Percentiles rank a stretch among this genome's conserved stretches.
These are phyloP conservation scores for Malania oleifera DNA, from an alignment of 164 flowering plant genomes.

Conservation along the genomic window DNA sequence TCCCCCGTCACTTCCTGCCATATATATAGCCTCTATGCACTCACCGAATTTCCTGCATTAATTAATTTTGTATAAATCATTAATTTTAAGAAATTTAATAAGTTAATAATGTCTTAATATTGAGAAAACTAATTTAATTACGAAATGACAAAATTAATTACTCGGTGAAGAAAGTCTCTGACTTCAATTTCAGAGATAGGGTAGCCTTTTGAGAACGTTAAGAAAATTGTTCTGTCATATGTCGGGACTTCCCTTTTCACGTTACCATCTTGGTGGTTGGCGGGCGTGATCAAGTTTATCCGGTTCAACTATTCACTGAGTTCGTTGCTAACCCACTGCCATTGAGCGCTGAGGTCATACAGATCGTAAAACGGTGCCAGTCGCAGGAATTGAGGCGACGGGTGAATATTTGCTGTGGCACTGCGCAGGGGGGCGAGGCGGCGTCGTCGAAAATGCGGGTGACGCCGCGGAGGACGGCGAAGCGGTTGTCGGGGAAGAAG, in stretches of 20 bases:
- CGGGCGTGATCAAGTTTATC: background rate
- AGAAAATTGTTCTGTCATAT: slow-evolving; percentile 43
- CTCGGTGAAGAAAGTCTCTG: no score
- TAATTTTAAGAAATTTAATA: no score
- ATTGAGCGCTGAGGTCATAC: background rate
- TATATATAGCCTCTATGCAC: no score
- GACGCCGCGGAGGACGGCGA: slow-evolving; percentile 13
- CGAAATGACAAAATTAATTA: no score
- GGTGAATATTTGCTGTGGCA: background rate
- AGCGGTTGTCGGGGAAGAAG: slow-evolving; percentile 27
- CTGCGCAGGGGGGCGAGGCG: background rate
- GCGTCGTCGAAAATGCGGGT: slow-evolving; percentile 10
- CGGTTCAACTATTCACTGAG: slow-evolving; percentile 6
- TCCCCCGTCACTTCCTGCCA: no score
- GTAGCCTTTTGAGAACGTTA: slow-evolving; percentile 61
- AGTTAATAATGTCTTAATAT: no score
- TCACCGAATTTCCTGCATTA: no score
- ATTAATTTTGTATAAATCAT: no score
- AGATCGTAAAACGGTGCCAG: background rate
- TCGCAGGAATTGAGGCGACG: background rate
- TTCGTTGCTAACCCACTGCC: background rate
- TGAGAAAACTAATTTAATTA: no score
- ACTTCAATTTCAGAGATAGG: slow-evolving; percentile 39
- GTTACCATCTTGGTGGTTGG: no score
- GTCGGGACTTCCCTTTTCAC: slow-evolving; percentile 10